Evolutionary conservation across 805 yeast species (phyloP).

Genomic region (Cyberlindnera nakhonratchasimensis): DNA sequence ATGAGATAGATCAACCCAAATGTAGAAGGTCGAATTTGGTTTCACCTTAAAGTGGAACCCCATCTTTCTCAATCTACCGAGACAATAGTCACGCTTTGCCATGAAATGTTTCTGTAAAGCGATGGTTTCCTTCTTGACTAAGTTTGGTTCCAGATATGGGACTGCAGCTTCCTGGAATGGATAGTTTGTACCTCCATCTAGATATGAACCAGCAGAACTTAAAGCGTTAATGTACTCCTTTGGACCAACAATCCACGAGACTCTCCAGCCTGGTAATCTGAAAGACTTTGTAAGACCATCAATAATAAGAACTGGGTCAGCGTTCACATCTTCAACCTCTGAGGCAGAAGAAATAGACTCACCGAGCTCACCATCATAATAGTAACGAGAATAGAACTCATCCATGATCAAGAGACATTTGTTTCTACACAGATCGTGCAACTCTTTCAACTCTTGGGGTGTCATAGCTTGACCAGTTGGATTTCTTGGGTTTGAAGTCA

Average conservation of each 20-base stretch:
- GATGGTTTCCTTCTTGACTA: conserved; percentile 49
- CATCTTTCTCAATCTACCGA: conserved; percentile 46
- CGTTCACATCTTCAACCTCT: conserved; percentile 50
- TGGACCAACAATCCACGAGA: conserved; percentile 62
- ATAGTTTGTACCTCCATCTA: conserved; percentile 60
- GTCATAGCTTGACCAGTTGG: conserved; percentile 58
- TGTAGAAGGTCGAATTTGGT: conserved; percentile 57
- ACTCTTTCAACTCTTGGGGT: conserved; percentile 41
- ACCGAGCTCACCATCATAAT: conserved; percentile 53
- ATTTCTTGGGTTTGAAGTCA: conserved; percentile 60
- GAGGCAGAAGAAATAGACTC: conserved; percentile 49
- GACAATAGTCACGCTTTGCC: conserved; percentile 53
- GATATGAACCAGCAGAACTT: conserved; percentile 54
- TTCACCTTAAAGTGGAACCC: conserved; percentile 48
- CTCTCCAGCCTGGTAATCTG: conserved; percentile 63
- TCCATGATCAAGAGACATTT: conserved; percentile 59
- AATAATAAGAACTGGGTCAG: conserved; percentile 55
- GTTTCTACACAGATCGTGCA: conserved; percentile 50
- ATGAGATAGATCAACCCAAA: conserved; percentile 55
- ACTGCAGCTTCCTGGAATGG: conserved; percentile 61
- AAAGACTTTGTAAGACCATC: conserved; percentile 61
- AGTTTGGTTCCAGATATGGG: conserved; percentile 48
- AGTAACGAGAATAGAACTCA: conserved; percentile 58
- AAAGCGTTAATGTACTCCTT: conserved; percentile 54
- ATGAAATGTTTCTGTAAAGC: conserved; percentile 56